phyloP scores from a whole-genome alignment of 352 stramenopile species.

The Phytopythium ostracodes region DNA sequence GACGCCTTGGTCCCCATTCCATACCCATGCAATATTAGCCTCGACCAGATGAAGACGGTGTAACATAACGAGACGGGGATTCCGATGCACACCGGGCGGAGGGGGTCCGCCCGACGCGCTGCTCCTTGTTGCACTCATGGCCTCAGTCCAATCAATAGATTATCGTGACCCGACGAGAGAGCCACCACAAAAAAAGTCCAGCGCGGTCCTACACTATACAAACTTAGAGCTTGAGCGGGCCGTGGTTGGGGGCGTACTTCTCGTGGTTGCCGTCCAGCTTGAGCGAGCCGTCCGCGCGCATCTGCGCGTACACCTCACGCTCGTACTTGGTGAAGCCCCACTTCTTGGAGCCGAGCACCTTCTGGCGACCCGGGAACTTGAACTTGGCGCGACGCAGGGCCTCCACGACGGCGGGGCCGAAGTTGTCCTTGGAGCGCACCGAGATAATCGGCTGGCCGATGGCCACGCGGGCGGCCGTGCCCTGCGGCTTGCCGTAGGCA shows the following conservation, averaged over 20 bases:
- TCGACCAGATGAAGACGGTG: not conserved
- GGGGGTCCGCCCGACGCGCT: not conserved
- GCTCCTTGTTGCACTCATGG: constrained; percentile 6
- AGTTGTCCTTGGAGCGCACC: constrained; percentile 96
- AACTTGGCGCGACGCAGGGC: constrained; percentile 99
- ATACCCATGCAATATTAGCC: not conserved
- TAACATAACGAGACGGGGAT: not conserved
- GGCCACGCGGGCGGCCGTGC: constrained; percentile 96
- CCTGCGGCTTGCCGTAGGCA: constrained; percentile 99
- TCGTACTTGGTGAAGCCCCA: constrained; percentile 99
- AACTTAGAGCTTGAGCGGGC: constrained; percentile 55
- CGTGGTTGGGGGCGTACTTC: constrained; percentile 94
- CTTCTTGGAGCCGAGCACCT: constrained; percentile 99
- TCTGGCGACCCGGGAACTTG: constrained; percentile 99
- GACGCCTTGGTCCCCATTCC: too few species aligned
- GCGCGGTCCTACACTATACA: constrained; percentile 2
- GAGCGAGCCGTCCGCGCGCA: constrained; percentile 94
- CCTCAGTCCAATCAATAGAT: constrained; percentile 10
- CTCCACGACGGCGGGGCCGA: constrained; percentile 93
- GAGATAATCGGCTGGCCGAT: constrained; percentile 99
- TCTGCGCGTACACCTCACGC: constrained; percentile 96
- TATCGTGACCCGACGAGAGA: constrained; percentile 7
- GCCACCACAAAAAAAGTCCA: not conserved
- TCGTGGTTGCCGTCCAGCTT: constrained; percentile 96
- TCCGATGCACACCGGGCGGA: not conserved